Conservation (phyloP, 2,329 filamentous ascomycete genomes). For the Sphaceloma murrayae region DNA sequence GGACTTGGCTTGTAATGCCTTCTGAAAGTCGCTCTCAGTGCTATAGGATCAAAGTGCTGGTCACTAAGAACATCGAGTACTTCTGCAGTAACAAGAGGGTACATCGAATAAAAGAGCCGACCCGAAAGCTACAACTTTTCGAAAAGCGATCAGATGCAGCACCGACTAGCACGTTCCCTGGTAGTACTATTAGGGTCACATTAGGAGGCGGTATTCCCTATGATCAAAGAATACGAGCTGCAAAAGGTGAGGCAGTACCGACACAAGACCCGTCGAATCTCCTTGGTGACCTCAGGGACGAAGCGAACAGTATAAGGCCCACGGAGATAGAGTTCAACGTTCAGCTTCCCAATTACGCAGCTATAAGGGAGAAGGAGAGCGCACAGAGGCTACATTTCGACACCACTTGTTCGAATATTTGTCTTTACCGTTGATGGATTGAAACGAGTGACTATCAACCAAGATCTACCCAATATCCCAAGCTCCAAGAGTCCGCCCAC, state of each 20-base stretch:
- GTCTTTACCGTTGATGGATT: slow-evolving; percentile 7
- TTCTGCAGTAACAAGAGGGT: slow-evolving; percentile 79
- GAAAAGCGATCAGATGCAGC: slow-evolving; percentile 78
- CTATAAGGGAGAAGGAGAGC: slow-evolving; percentile 65
- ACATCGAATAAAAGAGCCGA: slow-evolving; percentile 73
- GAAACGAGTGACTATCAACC: slow-evolving; percentile 3
- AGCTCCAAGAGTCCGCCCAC: background rate
- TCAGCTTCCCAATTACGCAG: slow-evolving; percentile 78
- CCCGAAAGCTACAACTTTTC: slow-evolving; percentile 73
- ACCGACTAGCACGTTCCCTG: slow-evolving; percentile 60
- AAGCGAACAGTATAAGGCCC: slow-evolving; percentile 63
- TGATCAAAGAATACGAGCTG: slow-evolving; percentile 47
- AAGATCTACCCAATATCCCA: background rate
- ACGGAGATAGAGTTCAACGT: slow-evolving; percentile 94
- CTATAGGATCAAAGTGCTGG: slow-evolving; percentile 82
- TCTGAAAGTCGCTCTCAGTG: too few relatives aligned
- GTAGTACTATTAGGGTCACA: slow-evolving; percentile 65
- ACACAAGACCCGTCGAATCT: slow-evolving; percentile 56
- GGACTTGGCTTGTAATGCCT: too few relatives aligned
- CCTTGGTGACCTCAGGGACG: slow-evolving; percentile 67
- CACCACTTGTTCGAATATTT: slow-evolving; percentile 89
- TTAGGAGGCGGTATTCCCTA: slow-evolving; percentile 72
- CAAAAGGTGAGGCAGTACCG: slow-evolving; percentile 46
- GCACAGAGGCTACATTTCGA: slow-evolving; percentile 67
- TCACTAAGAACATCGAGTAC: slow-evolving; percentile 86